These are phyloP conservation scores for Claviceps sp. DNA, from an alignment of 2,329 filamentous ascomycete species.

Conservation along the genomic window DNA sequence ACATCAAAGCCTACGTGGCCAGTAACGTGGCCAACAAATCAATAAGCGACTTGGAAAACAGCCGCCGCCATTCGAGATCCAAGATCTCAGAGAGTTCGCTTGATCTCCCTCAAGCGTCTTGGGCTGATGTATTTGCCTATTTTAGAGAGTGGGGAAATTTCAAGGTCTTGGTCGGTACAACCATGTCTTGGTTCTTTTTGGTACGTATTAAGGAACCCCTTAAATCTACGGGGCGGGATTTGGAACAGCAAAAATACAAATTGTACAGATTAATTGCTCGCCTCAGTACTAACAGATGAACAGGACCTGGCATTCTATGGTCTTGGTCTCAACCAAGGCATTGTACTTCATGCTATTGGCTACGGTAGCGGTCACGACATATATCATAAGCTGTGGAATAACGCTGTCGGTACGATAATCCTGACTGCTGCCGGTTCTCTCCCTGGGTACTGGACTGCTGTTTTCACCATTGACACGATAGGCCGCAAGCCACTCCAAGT, in stretches of 20 bases:
- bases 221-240: too few species aligned
- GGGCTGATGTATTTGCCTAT: slow-evolving; percentile 52
- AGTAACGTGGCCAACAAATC: slow-evolving; percentile 35
- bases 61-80: slow-evolving; percentile 33
- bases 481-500: slow-evolving; percentile 68
- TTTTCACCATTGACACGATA: slow-evolving; percentile 59
- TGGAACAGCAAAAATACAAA: too few species aligned
- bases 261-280: too few species aligned
- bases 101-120: slow-evolving; percentile 55
- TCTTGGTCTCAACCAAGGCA: slow-evolving; percentile 61
- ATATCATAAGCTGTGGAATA: slow-evolving; percentile 57
- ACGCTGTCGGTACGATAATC: slow-evolving; percentile 65
- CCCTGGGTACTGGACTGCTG: slow-evolving; percentile 68
- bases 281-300: slow-evolving; percentile 6
- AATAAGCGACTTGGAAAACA: slow-evolving; percentile 32
- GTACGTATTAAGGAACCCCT: slow-evolving; percentile 16
- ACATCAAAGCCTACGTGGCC: slow-evolving; percentile 48
- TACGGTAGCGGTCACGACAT: slow-evolving; percentile 50
- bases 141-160: slow-evolving; percentile 57
- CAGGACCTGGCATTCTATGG: slow-evolving; percentile 57
- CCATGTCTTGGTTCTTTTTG: slow-evolving; percentile 71
- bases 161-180: slow-evolving; percentile 61
- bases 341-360: slow-evolving; percentile 59
- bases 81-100: slow-evolving; percentile 39
- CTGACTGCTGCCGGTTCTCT: slow-evolving; percentile 64